phyloP scores from a whole-genome alignment of 2,329 filamentous ascomycete species.

The Lachnellula occidentalis region DNA sequence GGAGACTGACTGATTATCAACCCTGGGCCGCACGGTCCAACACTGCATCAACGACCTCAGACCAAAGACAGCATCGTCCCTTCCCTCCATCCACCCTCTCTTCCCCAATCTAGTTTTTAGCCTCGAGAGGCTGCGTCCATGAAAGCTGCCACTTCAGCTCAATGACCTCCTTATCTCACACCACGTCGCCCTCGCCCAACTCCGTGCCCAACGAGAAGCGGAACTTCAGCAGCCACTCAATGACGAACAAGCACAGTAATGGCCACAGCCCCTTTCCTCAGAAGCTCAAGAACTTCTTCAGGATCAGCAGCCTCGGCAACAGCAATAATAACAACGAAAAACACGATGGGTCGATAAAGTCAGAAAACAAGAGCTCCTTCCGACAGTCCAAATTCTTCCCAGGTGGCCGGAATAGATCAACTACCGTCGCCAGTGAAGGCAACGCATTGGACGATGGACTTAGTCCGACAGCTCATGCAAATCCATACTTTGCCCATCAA shows the following conservation, averaged over 20 bases:
- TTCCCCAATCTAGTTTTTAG: neutral
- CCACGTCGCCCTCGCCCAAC: slow-evolving; percentile 19
- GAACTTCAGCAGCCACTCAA: slow-evolving; percentile 29
- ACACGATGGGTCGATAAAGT: slow-evolving; percentile 31
- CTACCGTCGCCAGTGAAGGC: slow-evolving; percentile 88
- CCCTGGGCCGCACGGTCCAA: slow-evolving; percentile 13
- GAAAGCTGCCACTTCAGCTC: slow-evolving; percentile 20
- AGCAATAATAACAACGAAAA: slow-evolving; percentile 32
- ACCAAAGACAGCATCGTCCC: neutral
- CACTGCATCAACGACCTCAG: slow-evolving; percentile 7
- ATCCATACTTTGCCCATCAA: slow-evolving; percentile 96
- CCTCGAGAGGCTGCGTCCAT: slow-evolving; percentile 26
- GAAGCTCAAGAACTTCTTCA: slow-evolving; percentile 66
- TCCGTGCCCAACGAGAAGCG: slow-evolving; percentile 29
- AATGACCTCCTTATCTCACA: slow-evolving; percentile 30
- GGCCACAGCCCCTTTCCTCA: slow-evolving; percentile 58
- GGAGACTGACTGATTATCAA: slow-evolving; percentile 13
- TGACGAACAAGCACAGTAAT: slow-evolving; percentile 45
- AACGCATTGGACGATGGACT: slow-evolving; percentile 82
- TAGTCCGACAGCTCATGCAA: slow-evolving; percentile 89
- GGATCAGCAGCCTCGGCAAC: slow-evolving; percentile 50
- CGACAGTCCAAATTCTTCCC: slow-evolving; percentile 86
- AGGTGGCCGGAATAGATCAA: slow-evolving; percentile 78
- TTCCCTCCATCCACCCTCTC: neutral
- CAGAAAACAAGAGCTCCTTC: slow-evolving; percentile 47